These are phyloP conservation scores for Ballota nigra DNA, from an alignment of 257 asterid species.

Conservation along the genomic window DNA sequence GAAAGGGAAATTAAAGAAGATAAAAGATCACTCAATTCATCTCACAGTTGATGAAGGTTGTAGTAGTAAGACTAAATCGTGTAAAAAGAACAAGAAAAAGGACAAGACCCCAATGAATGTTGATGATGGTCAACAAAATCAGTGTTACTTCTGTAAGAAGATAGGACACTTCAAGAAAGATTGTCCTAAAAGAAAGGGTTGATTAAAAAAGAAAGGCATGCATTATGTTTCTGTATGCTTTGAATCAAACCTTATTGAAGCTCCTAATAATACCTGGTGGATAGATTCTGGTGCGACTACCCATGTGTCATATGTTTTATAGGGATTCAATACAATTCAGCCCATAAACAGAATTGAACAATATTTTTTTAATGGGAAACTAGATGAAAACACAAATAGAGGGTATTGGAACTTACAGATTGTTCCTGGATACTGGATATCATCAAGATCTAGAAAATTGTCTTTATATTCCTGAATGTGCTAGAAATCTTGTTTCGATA, in stretches of 20 bases:
- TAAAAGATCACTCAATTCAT: no score
- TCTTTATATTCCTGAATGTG: neutral
- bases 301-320: no score
- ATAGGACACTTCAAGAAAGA: neutral
- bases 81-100: no score
- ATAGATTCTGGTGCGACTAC: no score
- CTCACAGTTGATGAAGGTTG: no score
- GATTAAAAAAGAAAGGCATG: neutral
- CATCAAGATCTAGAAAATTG: neutral
- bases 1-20: neutral
- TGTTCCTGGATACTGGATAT: neutral
- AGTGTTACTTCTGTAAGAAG: neutral
- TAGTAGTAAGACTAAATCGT: no score
- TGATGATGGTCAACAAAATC: no score
- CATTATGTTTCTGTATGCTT: neutral
- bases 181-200: neutral
- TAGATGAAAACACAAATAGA: neutral
- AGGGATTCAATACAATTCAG: no score
- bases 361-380: neutral
- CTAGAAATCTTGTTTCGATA: neutral
- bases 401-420: neutral
- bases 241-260: neutral
- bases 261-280: neutral
- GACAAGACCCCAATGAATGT: no score
- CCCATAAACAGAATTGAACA: no score